A percentile compares a stretch with the other conserved stretches of the same genome.
phyloP scores from a whole-genome alignment of 176 grass and related monocot genomes.

The Ensete glaucum region DNA sequence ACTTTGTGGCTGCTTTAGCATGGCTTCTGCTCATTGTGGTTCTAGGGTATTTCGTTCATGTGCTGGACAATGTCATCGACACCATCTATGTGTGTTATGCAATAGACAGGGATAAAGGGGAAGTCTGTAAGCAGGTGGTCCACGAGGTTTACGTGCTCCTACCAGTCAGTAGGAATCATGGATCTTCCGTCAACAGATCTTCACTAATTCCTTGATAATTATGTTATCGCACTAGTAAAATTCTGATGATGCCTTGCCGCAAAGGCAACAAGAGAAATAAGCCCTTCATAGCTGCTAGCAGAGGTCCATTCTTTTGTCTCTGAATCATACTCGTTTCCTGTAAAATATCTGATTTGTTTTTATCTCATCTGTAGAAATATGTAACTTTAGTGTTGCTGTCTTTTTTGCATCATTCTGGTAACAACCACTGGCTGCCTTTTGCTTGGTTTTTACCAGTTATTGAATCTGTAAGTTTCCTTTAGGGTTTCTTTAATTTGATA shows the following conservation, averaged over 20 bases:
- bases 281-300: background rate
- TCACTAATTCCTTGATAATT: background rate
- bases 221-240: background rate
- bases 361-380: background rate
- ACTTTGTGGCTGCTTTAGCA: conserved; percentile 31
- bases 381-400: background rate
- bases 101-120: conserved; percentile 43
- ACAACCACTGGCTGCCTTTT: no score
- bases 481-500: no score
- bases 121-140: conserved; percentile 27
- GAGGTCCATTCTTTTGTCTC: background rate
- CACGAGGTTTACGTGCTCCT: conserved; percentile 36
- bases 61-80: conserved; percentile 44
- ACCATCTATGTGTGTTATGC: conserved; percentile 41
- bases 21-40: conserved; percentile 34
- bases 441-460: no score
- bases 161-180: conserved; percentile 34
- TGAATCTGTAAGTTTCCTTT: no score
- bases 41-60: conserved; percentile 35
- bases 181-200: conserved; percentile 5
- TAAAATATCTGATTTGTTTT: background rate
- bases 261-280: no score
- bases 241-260: background rate
- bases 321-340: background rate
- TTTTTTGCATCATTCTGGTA: background rate